Evolutionary conservation across 345 rosid species (phyloP), one percentile per base, ranked within the genome.

Genomic region (Firmiana major): DNA sequence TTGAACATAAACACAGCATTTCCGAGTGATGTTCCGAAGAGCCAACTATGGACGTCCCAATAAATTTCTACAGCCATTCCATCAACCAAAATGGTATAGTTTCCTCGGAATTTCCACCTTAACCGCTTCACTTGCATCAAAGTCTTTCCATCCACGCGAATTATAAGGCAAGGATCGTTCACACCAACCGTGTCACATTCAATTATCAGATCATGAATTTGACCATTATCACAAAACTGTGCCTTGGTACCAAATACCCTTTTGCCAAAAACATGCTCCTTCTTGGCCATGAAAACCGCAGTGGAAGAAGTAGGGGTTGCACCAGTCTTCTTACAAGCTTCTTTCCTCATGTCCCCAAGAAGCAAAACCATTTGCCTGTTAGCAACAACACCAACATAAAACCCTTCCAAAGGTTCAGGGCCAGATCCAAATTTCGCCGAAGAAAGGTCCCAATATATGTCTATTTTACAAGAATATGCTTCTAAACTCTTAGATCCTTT

Each of bases 11-110:
- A 93, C 24, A 95, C 98, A 13, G 97, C 99, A 85, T 88, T 89
- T 26, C 94, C 94, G 10, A 83, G 59, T 24, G 95, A 83, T 36
- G 90, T 38, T 38, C 96, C 92, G 68, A 90, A 95, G 34, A 95
- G 90, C 99, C 99, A 93, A 79, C 81, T 89, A 83, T 95, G 89
- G 9, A 95, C 97, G 84, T 95, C 99, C 99, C 99, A 95, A 49
- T 88, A 88, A 77, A 93, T 91, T 81, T 95, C 98, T 22, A 95
- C 90, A 0, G 92, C 86, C 53, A 90, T 48, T 45, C 97, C 96
- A 79, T 90, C 92, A 15, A 95, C 93, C 81, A 89, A 77, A 65
- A 93, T 90, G 7, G 92, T 93, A 73, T 86, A 87, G 63, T 93
- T 95, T 38, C 97, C 98, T 28, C 98, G 85, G 69, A 95, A 95